These are phyloP conservation scores for Gaertneriomyces semiglobifer DNA, from an alignment of 192 early-diverging fungal genomes.

Conservation along the genomic window DNA sequence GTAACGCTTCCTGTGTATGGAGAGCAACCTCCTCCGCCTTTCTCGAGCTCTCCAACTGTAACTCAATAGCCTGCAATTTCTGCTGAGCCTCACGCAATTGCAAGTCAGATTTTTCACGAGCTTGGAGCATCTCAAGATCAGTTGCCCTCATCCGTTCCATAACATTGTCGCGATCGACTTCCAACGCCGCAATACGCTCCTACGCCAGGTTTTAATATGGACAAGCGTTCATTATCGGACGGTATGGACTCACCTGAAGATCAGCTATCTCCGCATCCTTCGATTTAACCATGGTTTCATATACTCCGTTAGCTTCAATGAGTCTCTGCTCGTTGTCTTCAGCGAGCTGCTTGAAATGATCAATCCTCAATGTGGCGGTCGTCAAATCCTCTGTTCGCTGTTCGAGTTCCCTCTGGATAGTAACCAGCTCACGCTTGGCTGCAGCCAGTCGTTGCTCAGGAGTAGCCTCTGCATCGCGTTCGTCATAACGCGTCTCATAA, in stretches of 20 bases:
- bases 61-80: conserved; percentile 20
- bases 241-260: not conserved
- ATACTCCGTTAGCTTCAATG: conserved; percentile 59
- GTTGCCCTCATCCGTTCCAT: conserved; percentile 44
- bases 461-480: conserved; percentile 8
- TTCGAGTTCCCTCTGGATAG: conserved; percentile 40
- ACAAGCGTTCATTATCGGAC: conserved; percentile 17
- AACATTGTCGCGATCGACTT: conserved; percentile 31
- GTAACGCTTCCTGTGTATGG: conserved; percentile 29
- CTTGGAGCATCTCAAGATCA: conserved; percentile 24
- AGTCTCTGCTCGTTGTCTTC: conserved; percentile 61
- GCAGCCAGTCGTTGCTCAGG: conserved; percentile 15
- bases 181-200: conserved; percentile 3
- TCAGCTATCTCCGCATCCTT: conserved; percentile 38
- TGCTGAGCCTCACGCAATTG: conserved; percentile 21
- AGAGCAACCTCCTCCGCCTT: conserved; percentile 34
- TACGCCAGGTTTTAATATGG: not conserved
- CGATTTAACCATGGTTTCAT: conserved; percentile 64
- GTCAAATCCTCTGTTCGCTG: conserved; percentile 56
- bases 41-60: conserved; percentile 24
- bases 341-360: conserved; percentile 57
- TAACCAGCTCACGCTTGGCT: conserved; percentile 25
- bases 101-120: conserved; percentile 36
- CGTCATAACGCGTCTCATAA: conserved; percentile 27
- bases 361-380: conserved; percentile 45